phyloP scores from a whole-genome alignment of 805 yeast species.

The Pichia kluyveri region DNA sequence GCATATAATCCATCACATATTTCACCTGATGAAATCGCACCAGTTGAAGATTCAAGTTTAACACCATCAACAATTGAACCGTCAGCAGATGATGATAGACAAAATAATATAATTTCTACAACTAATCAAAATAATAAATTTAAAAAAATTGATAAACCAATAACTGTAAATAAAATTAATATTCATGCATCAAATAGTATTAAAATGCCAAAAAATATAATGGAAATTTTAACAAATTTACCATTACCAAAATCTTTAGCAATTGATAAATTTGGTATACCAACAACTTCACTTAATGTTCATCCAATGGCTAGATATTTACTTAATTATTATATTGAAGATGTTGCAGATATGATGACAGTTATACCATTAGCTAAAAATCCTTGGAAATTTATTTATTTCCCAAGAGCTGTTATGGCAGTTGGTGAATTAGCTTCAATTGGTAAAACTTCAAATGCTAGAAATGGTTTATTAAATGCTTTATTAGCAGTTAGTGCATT shows the following conservation, averaged over 20 bases:
- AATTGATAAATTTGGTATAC: slow-evolving; percentile 34
- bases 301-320: slow-evolving; percentile 66
- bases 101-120: slow-evolving; percentile 2
- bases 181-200: slow-evolving; percentile 28
- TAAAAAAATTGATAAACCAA: slow-evolving; percentile 9
- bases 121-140: slow-evolving; percentile 12
- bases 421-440: slow-evolving; percentile 70
- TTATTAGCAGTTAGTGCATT: slow-evolving; percentile 75
- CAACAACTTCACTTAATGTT: slow-evolving; percentile 53
- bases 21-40: slow-evolving; percentile 3
- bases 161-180: slow-evolving; percentile 22
- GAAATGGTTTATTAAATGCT: slow-evolving; percentile 72
- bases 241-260: slow-evolving; percentile 37
- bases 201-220: slow-evolving; percentile 44
- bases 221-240: slow-evolving; percentile 37
- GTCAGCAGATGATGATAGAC: slow-evolving; percentile 1
- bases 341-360: slow-evolving; percentile 70
- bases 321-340: slow-evolving; percentile 60
- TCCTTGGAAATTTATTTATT: slow-evolving; percentile 84
- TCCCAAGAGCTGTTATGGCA: slow-evolving; percentile 75
- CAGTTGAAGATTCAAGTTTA: neutral
- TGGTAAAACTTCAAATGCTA: slow-evolving; percentile 67
- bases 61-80: neutral
- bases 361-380: slow-evolving; percentile 60
- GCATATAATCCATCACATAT: neutral